Base-by-base conservation (phyloP, 176 grass and related monocot genomes). In the Raddia distichophylla region DNA sequence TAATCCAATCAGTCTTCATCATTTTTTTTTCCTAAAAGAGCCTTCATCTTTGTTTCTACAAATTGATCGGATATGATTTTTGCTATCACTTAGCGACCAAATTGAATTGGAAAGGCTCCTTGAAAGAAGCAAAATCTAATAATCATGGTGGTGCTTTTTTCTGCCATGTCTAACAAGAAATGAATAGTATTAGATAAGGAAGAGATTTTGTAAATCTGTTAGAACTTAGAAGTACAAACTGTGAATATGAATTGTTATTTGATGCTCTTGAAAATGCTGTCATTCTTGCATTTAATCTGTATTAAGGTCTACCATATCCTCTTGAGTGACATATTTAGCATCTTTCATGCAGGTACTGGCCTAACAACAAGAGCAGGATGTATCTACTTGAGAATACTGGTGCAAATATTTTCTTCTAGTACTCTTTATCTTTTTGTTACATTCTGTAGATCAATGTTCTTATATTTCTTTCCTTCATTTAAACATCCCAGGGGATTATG, bases 351-450 rank as follows among this genome's bases (percentile, higher is more conserved):
- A 99, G 96, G 72, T 99, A 91, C 74, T 99, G 93, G 96, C 93
- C 93, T 10, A 99, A 99, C 64, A 99, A 99, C 69, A 93, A 90
- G 73, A 94, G 96, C 83, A 99, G 91, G 82, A 99, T 99, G 96
- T 99, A 99, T 80, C 84, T 99, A 70, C 93, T 99, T 68, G 96
- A 95, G 83, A 99, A 95, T 82, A 93, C 96, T 6, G 96, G 96
- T 88, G 57, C 27, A 27, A 84, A 72, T 60, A 73, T 12, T 71
- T 73, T 77, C 16, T 42, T 76, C 14, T 55, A 55, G 35, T 51
- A 12, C 20, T 20, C 10, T 73, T 74, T 22, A 47, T 76, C 49
- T 49, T 49, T 64, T 32, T 57, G 18, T 74, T 35, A 4, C 16
- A 55, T 46, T 53, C 22, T 76, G 27, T 68, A 13, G 62, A 53